Evolutionary conservation across 768 basidiomycete species (phyloP), one percentile per base, ranked within the genome.

Genomic region (Phanerochaete sordida): DNA sequence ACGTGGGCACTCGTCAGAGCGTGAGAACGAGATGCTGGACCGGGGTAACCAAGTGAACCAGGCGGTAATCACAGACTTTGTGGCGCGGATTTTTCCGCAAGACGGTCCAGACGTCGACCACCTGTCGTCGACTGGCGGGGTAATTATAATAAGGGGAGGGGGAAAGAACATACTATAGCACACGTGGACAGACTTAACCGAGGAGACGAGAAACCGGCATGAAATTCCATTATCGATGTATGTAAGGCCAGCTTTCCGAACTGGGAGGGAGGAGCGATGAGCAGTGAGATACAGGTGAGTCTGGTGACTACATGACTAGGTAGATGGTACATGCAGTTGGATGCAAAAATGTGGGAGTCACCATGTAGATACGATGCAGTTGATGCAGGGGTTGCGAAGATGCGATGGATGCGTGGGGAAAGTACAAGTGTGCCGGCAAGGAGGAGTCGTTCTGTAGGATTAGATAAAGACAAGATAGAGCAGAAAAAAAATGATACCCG

Each of bases 381-480:
- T 70, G 73, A 77, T 81, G 84, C 82, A 85, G 82, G 84, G 56
- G 47, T 60, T n/a, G 49, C n/a, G 45, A 28, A 39, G 35, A 59
- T 59, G 54, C 44, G 35, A 30, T 56, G 46, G 56, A 45, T 48
- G 43, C 19, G 26, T 13, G 37, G 24, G 47, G 8, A 61, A n/a
- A 35, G 30, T 33, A 28, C 28, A 24, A 39, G 7, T 35, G 13
- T 35, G 33, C 33, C 33, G 33, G 33, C 13, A 13, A 35, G 33
- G 33, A 35, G 33, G 13, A 35, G 33, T 7, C 6, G 33, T 7
- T 35, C 39, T 48, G 52, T 39, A 59, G 44, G 33, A 19, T 4
- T 9, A 62, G 43, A 56, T 3, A 43, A 19, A 37, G 8, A 44
- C 15, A 23, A 44, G 13, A 23, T 49, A 27, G 16, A 39, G 33